Percentiles rank a stretch among this genome's conserved stretches.
Conservation (phyloP, 805 yeast genomes). For the Lipomyces orientalis region DNA sequence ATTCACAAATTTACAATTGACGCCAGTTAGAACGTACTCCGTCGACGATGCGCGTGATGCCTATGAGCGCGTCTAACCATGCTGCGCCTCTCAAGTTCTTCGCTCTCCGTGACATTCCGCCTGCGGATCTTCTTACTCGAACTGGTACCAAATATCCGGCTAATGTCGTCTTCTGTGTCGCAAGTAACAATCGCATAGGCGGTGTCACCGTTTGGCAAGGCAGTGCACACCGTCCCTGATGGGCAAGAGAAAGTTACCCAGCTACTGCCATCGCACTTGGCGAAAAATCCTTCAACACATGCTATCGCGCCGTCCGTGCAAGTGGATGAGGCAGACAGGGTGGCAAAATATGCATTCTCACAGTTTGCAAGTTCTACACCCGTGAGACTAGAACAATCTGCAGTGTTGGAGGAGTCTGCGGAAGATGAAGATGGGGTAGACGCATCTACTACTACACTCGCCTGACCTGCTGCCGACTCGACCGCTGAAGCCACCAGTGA, state of each 20-base stretch:
- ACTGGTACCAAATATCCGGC: constrained; percentile 12
- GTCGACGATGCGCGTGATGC: constrained; percentile 12
- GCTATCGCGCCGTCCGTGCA: constrained; percentile 55
- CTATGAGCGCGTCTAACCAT: background rate
- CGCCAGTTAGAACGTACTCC: constrained; percentile 2
- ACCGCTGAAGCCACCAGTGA: background rate
- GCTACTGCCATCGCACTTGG: constrained; percentile 60
- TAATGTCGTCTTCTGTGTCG: constrained; percentile 31
- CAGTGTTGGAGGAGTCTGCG: constrained; percentile 10
- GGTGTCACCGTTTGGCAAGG: constrained; percentile 48
- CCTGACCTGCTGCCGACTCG: background rate
- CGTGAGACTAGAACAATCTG: constrained; percentile 23
- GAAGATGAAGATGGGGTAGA: background rate
- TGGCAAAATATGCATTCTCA: constrained; percentile 19
- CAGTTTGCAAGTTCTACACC: constrained; percentile 30
- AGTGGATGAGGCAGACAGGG: constrained; percentile 18
- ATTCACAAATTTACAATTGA: background rate
- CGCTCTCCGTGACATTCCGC: background rate
- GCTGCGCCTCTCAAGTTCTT: background rate
- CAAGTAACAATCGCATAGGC: constrained; percentile 25
- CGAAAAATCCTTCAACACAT: constrained; percentile 59
- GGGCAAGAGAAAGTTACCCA: constrained; percentile 67
- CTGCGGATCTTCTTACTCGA: constrained; percentile 10
- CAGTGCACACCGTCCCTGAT: constrained; percentile 67
- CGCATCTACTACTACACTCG: background rate